Percentiles rank a stretch among this genome's conserved stretches.
phyloP scores from a whole-genome alignment of 208 protist genomes.

The Lotmaria passim region DNA sequence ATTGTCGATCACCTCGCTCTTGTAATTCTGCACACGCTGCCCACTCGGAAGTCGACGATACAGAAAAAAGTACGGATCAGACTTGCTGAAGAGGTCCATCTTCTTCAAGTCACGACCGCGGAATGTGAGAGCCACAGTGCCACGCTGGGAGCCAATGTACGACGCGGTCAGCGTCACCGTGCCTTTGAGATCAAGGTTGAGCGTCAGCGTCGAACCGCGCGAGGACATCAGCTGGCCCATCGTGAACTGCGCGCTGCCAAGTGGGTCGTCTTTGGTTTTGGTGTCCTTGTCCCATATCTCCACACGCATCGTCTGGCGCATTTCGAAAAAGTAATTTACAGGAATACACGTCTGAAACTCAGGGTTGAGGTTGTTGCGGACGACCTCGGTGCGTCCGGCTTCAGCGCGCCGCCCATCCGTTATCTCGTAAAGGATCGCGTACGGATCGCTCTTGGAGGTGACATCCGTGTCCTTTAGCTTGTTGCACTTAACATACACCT shows the following conservation, averaged over 20 bases:
- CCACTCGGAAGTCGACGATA: slow-evolving; percentile 25
- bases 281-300: slow-evolving; percentile 38
- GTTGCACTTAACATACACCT: slow-evolving; percentile 4
- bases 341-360: slow-evolving; percentile 35
- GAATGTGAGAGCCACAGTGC: slow-evolving; percentile 25
- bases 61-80: slow-evolving; percentile 40
- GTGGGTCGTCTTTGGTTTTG: slow-evolving; percentile 30
- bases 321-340: slow-evolving; percentile 50
- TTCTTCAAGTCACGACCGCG: slow-evolving; percentile 39
- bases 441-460: slow-evolving; percentile 9
- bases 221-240: slow-evolving; percentile 35
- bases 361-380: slow-evolving; percentile 44
- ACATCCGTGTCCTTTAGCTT: slow-evolving; percentile 5
- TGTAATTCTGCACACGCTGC: slow-evolving; percentile 26
- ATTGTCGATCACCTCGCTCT: slow-evolving; percentile 37
- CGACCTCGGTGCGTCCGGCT: slow-evolving; percentile 5
- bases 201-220: slow-evolving; percentile 15
- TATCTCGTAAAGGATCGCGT: slow-evolving; percentile 1
- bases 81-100: slow-evolving; percentile 49
- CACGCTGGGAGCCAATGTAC: slow-evolving; percentile 7
- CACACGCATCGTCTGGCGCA: slow-evolving; percentile 29
- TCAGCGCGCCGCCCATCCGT: not conserved
- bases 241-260: slow-evolving; percentile 34
- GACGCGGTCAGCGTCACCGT: slow-evolving; percentile 36
- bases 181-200: slow-evolving; percentile 25